These are phyloP conservation scores for Triticum monococcum DNA, from an alignment of 176 grass and related monocot species.

Conservation along the genomic window DNA sequence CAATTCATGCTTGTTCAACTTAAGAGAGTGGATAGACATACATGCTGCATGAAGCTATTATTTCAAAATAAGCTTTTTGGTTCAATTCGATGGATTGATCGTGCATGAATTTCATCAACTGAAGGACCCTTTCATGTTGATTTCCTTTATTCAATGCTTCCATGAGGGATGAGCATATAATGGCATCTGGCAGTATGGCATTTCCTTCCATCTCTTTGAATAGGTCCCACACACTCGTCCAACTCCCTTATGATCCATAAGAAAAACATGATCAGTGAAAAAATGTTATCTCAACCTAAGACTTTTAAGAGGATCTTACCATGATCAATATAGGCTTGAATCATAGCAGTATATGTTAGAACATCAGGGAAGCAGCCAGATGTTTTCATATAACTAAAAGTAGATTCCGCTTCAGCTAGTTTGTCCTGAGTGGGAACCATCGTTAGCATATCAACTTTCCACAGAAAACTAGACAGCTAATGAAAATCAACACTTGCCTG, in stretches of 20 bases:
- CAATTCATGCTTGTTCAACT: slow-evolving; percentile 3
- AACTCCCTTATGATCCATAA: slow-evolving; percentile 63
- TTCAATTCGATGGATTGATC: slow-evolving; percentile 72
- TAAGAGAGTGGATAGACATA: slow-evolving; percentile 47
- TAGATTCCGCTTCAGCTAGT: slow-evolving; percentile 70
- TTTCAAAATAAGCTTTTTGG: slow-evolving; percentile 67
- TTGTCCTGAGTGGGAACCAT: slow-evolving; percentile 64
- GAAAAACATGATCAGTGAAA: slow-evolving; percentile 37
- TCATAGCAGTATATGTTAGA: slow-evolving; percentile 90
- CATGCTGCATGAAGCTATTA: slow-evolving; percentile 91
- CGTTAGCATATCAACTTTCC: slow-evolving; percentile 29
- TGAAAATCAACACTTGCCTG: slow-evolving; percentile 48
- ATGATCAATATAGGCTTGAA: slow-evolving; percentile 65
- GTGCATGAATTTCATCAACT: slow-evolving; percentile 74
- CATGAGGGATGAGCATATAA: slow-evolving; percentile 84
- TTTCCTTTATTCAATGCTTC: slow-evolving; percentile 69
- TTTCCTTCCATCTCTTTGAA: slow-evolving; percentile 77
- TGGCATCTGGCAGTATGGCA: slow-evolving; percentile 56
- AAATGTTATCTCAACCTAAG: slow-evolving; percentile 22
- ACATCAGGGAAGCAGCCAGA: slow-evolving; percentile 79
- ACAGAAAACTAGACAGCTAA: slow-evolving; percentile 31
- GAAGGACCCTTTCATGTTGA: slow-evolving; percentile 69
- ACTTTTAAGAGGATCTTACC: slow-evolving; percentile 47
- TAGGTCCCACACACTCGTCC: slow-evolving; percentile 68
- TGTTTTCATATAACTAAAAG: slow-evolving; percentile 74